Base-by-base conservation (phyloP, 2,329 filamentous ascomycete species). In the Thermothelomyces thermophilus region DNA sequence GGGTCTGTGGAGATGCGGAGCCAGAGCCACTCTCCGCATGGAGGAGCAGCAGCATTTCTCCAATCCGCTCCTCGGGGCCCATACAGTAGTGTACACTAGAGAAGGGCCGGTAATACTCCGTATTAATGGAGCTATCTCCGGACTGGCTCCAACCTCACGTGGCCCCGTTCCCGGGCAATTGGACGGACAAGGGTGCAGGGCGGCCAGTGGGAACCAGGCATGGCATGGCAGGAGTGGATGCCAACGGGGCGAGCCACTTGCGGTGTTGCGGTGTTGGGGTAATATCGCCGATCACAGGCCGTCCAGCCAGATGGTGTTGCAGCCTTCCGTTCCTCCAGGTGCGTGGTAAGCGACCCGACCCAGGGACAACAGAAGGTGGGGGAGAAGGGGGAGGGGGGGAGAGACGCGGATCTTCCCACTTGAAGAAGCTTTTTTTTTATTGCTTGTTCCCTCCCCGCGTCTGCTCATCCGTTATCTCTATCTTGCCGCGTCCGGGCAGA, bases 161-260 rank as follows among this genome's bases (percentile, higher is more conserved):
- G 50, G n/a, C 20, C 45, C 14, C 37, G 45, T 42, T 49, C 45
- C 50, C 53, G 53, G 48, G 37, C 55, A 50, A 52, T 54, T 50
- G 53, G 48, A 45, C 50, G 53, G 48, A 45, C 46, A 39, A 56
- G 41, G 41, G 34, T 5, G 24, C 9, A 26, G 5, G 34, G 33
- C 4, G 11, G 14, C n/a, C 24, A n/a, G 20, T 20, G n/a, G n/a
- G 36, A 39, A 30, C 16, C 40, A 40, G 35, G 22, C 24, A 26
- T 26, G 5, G n/a, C 14, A 35, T 45, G 46, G 17, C 36, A 35
- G 14, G 16, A 35, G n/a, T 44, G 20, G 37, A 40, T 22, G 42
- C 3, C 24, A 24, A 16, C 16, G 28, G 40, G 20, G 19, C 26
- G 5, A 26, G 9, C 24, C 9, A 26, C 24, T 26, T n/a, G n/a